phyloP scores from a whole-genome alignment of 805 yeast species.

The Blastobotrys mokoenaii region DNA sequence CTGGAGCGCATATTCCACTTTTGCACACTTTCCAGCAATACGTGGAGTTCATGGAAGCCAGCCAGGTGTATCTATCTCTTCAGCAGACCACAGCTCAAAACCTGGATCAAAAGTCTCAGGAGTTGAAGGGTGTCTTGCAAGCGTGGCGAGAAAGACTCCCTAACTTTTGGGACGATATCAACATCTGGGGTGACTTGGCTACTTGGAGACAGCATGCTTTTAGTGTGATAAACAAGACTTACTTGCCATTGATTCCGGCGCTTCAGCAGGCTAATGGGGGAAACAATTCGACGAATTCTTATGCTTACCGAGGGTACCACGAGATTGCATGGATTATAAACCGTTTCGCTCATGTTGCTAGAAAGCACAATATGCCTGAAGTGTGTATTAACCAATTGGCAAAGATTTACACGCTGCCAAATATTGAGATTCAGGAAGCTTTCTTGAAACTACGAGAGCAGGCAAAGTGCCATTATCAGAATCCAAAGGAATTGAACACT shows the following conservation, averaged over 20 bases:
- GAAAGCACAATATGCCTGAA: slow-evolving; percentile 94
- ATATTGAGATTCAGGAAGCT: slow-evolving; percentile 97
- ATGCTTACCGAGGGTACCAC: slow-evolving; percentile 95
- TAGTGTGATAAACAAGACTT: slow-evolving; percentile 88
- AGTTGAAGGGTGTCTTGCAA: slow-evolving; percentile 84
- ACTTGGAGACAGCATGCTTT: slow-evolving; percentile 99
- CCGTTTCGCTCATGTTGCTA: slow-evolving; percentile 95
- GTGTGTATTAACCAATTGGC: slow-evolving; percentile 91
- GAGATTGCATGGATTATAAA: slow-evolving; percentile 99
- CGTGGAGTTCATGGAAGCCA: slow-evolving; percentile 95
- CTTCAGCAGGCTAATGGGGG: slow-evolving; percentile 50
- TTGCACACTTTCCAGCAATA: slow-evolving; percentile 95
- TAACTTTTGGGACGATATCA: slow-evolving; percentile 94
- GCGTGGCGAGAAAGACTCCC: slow-evolving; percentile 98
- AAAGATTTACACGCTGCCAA: slow-evolving; percentile 90
- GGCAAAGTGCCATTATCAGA: slow-evolving; percentile 95
- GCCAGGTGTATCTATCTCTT: slow-evolving; percentile 82
- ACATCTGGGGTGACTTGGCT: slow-evolving; percentile 93
- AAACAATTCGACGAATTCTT: slow-evolving; percentile 62
- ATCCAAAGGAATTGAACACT: slow-evolving; percentile 80
- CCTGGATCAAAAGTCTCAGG: slow-evolving; percentile 87
- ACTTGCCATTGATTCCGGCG: slow-evolving; percentile 84
- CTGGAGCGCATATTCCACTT: slow-evolving; percentile 80
- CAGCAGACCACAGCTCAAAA: slow-evolving; percentile 88
- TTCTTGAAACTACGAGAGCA: slow-evolving; percentile 92